Percentiles rank a stretch among this genome's conserved stretches.
Conservation (phyloP, 495 filamentous ascomycete genomes). For the Haplographium delicatum region DNA sequence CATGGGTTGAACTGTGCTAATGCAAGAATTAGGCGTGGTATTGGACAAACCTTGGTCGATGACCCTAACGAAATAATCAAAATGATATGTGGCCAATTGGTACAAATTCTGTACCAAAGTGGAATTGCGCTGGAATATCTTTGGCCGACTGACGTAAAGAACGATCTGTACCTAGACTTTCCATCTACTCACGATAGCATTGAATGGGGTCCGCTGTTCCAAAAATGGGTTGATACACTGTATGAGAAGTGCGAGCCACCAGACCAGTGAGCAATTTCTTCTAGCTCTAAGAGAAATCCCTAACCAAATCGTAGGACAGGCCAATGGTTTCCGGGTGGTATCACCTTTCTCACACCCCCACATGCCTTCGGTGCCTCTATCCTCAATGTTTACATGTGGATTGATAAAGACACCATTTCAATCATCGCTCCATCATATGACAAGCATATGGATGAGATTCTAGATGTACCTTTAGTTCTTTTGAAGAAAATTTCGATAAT, state of each 20-base stretch:
- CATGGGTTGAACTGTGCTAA: not conserved
- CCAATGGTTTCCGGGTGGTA: too few relatives aligned
- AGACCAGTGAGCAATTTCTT: not conserved
- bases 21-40: not conserved
- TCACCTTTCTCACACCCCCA: too few relatives aligned
- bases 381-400: too few relatives aligned
- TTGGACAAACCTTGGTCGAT: not conserved
- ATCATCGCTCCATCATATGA: too few relatives aligned
- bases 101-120: not conserved
- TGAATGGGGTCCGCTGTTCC: not conserved
- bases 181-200: not conserved
- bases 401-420: too few relatives aligned
- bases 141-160: not conserved
- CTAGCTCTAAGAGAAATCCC: not conserved
- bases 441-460: too few relatives aligned
- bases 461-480: too few relatives aligned
- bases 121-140: not conserved
- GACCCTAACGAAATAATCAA: slow-evolving; percentile 3
- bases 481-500: too few relatives aligned
- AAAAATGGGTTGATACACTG: not conserved
- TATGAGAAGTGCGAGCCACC: not conserved
- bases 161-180: not conserved
- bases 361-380: too few relatives aligned
- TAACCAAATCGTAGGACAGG: not conserved
- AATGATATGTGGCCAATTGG: slow-evolving; percentile 4